Conservation (phyloP, 805 yeast species). For the Monosporozyma aquatica region DNA sequence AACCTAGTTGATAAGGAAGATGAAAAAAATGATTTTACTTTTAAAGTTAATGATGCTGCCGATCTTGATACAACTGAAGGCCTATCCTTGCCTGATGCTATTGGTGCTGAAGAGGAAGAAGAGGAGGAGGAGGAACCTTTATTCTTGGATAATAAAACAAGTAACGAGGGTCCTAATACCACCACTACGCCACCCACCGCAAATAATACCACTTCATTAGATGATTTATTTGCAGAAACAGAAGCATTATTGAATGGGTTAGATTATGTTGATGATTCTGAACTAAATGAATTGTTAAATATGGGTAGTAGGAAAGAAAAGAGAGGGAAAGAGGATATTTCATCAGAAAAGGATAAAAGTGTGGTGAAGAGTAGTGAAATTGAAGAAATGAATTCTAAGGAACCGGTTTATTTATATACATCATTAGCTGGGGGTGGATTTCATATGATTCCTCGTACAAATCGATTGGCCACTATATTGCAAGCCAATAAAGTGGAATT, state of each 20-base stretch:
- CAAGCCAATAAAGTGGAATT: slow-evolving; percentile 64
- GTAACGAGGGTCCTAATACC: not conserved
- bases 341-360: slow-evolving; percentile 1
- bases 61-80: not conserved
- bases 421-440: slow-evolving; percentile 81
- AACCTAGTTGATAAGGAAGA: not conserved
- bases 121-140: not conserved
- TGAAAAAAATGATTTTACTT: not conserved
- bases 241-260: slow-evolving; percentile 26
- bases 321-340: not conserved
- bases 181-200: too few relatives aligned
- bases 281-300: slow-evolving; percentile 12
- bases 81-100: slow-evolving; percentile 1
- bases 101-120: not conserved
- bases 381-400: slow-evolving; percentile 30
- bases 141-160: not conserved
- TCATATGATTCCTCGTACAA: slow-evolving; percentile 70
- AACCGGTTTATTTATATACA: slow-evolving; percentile 70
- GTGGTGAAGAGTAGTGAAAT: slow-evolving; percentile 15
- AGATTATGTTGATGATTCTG: slow-evolving; percentile 20
- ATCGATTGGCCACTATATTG: slow-evolving; percentile 62
- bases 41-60: not conserved
- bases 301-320: not conserved
- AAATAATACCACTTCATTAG: slow-evolving; percentile 6
- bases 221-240: slow-evolving; percentile 23